phyloP scores from a whole-genome alignment of 2,329 filamentous ascomycete genomes.

The Phyllosticta ampelicida region DNA sequence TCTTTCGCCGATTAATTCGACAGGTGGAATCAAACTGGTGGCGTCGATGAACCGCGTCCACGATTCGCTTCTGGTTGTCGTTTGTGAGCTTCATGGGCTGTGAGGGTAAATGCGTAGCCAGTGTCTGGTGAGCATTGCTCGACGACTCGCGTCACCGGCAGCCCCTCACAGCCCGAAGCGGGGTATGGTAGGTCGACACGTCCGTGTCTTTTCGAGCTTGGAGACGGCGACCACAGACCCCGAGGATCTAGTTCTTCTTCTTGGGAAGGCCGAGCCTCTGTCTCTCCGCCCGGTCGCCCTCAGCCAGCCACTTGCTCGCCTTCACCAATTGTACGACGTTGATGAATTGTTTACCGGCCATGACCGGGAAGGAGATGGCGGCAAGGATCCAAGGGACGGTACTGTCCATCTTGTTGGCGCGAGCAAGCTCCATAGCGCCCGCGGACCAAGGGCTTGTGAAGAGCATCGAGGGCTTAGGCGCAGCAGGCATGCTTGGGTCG shows the following conservation, averaged over 20 bases:
- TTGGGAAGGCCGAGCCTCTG: constrained; percentile 30
- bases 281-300: constrained; percentile 69
- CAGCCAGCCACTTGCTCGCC: constrained; percentile 81
- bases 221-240: neutral
- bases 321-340: constrained; percentile 92
- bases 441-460: constrained; percentile 88
- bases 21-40: neutral
- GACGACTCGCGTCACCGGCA: neutral
- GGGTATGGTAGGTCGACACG: neutral
- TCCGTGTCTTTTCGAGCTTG: neutral
- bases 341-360: constrained; percentile 85
- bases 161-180: neutral
- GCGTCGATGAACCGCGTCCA: neutral
- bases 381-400: constrained; percentile 68
- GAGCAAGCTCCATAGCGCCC: constrained; percentile 80
- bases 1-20: neutral
- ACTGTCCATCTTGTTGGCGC: constrained; percentile 67
- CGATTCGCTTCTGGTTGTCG: neutral
- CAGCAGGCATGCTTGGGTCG: constrained; percentile 57
- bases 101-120: neutral
- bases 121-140: neutral
- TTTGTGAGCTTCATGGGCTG: neutral
- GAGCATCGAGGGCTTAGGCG: constrained; percentile 57
- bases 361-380: constrained; percentile 70
- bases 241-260: constrained; percentile 19